Base-by-base conservation (phyloP, 2,329 filamentous ascomycete species). In the Colletotrichum coccodes region DNA sequence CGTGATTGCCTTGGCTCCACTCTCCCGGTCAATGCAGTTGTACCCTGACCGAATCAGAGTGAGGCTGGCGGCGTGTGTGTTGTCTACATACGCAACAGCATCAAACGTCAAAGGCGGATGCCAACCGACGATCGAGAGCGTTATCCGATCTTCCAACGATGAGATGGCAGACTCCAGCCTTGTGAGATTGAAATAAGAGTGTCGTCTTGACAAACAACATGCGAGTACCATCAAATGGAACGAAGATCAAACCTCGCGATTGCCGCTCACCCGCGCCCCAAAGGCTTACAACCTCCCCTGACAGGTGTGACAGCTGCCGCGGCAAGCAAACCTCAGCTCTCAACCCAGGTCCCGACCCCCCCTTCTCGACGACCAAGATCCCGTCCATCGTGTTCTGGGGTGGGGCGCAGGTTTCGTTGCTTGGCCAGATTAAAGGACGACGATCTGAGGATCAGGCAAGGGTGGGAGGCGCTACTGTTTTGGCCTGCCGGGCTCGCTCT, bases 201-300 rank as follows among this genome's bases (percentile, higher is more conserved):
- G 1, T 16, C 23, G 40, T 38, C 4, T 14, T 50, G 23, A 30
- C 6, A 11, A 16, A 28, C 6, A 63, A 52, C 50, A n/a, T 65
- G 61, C 49, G 59, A 63, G 44, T 18, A 16, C 60, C 60, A 58
- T 68, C 42, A n/a, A 36, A 12, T 18, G 6, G 16, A 2, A 14
- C 23, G 38, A 32, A 18, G 60, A 64, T 64, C 50, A 64, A 68
- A 64, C 60, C 21, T 36, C 12, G 21, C 4, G 23, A 46, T n/a
- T 26, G 52, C 30, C 38, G 36, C 23, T 32, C 36, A 57, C 23
- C 36, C 60, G 36, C 42, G 21, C 11, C 32, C 14, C 6, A 46
- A 23, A 21, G 18, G 14, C 40, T n/a, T n/a, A 14, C 26, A 12
- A 23, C 6, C 32, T 4, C 12, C 32, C 34, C 9, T 23, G 54